Base-by-base conservation (phyloP, 2,329 filamentous ascomycete species). In the Xylogone sp. region DNA sequence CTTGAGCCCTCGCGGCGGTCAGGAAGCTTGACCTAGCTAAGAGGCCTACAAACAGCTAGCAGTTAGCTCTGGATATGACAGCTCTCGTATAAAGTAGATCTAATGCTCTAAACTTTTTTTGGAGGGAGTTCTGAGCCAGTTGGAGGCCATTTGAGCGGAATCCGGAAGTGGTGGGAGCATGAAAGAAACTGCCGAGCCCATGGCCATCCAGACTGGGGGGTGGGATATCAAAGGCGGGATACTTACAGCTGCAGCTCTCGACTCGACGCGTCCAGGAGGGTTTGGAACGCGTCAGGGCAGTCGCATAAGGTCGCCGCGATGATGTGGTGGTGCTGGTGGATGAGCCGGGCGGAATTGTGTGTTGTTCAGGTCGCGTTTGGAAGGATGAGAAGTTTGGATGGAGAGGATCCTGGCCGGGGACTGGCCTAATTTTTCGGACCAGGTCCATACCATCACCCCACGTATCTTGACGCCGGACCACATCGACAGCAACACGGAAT, bases 391-490 rank as follows among this genome's bases (percentile, higher is more conserved):
- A 64, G 61, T 62, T 65, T 63, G 62, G 62, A 63, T 57, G 61
- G 65, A 64, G 66, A 67, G 59, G 62, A 39, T 65, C 53, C 62
- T 62, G 39, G 54, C 29, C 50, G 44, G 47, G 24, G 50, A 49
- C 53, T 60, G 66, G 65, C 62, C 64, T 62, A n/a, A n/a, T 61
- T 57, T 65, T 62, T 55, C 56, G 59, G 65, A 47, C 54, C 42
- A 50, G 57, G 65, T 67, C 65, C 59, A 62, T 64, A 62, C 66
- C 61, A 60, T 61, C 62, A 59, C 64, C 59, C 60, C 59, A 58
- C 59, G 64, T 57, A 51, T 57, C 62, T 57, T 58, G 57, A 62
- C 63, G 63, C 60, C 63, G 59, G 64, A 62, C 67, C 45, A 45
- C 21, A 34, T 19, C 21, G 49, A 56, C 42, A 50, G 55, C 45